These are phyloP conservation scores for Aurantiochytrium sp. DNA, from an alignment of 108 stramenopile species.

Conservation along the genomic window DNA sequence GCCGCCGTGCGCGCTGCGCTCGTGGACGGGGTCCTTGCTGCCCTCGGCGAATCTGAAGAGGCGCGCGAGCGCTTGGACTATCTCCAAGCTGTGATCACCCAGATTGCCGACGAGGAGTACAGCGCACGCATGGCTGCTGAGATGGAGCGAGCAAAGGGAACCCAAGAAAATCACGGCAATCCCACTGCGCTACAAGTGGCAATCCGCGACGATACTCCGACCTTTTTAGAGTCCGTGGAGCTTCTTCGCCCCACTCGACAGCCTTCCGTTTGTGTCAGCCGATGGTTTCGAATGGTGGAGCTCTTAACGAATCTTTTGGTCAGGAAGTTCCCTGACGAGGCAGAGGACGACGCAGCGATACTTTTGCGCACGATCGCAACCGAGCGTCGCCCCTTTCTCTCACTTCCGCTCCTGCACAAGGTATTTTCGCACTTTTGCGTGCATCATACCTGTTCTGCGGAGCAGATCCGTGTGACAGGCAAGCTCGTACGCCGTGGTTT, in stretches of 20 bases:
- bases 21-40: neutral
- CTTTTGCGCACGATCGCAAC: neutral
- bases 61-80: neutral
- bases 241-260: neutral
- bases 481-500: neutral
- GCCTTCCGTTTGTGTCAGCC: neutral
- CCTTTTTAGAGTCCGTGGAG: neutral
- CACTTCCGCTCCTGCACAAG: neutral
- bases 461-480: constrained; percentile 5
- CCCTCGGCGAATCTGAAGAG: neutral
- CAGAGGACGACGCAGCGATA: neutral
- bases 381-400: neutral
- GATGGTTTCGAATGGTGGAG: neutral
- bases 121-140: neutral
- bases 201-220: neutral
- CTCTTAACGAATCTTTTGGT: neutral
- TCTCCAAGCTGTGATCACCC: neutral
- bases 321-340: neutral
- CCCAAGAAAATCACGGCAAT: too few species aligned
- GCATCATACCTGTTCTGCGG: neutral
- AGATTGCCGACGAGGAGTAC: neutral
- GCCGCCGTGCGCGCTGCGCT: neutral
- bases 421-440: constrained; percentile 14
- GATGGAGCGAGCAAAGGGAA: too few species aligned
- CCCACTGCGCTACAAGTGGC: too few species aligned